Evolutionary conservation across 495 filamentous ascomycete species (phyloP).

Genomic region (Aspergillus baeticus): DNA sequence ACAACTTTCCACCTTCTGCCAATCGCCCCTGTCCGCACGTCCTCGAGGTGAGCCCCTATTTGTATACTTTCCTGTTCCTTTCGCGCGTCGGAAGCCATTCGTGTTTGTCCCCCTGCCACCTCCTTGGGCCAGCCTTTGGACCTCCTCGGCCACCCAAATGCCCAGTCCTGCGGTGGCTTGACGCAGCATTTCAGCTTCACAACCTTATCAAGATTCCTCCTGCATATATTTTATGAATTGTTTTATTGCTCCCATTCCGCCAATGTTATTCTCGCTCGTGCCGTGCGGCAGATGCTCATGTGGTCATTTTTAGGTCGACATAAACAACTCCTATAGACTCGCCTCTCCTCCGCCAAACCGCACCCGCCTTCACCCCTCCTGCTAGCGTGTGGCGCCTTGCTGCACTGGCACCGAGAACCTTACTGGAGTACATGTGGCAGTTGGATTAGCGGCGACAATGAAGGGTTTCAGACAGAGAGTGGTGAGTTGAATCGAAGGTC

Average conservation of each 20-base stretch:
- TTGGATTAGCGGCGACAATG: constrained; percentile 61
- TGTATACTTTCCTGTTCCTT: constrained; percentile 20
- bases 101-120: constrained; percentile 13
- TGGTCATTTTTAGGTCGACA: constrained; percentile 32
- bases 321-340: constrained; percentile 30
- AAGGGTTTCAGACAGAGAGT: constrained; percentile 98
- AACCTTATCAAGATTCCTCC: background rate
- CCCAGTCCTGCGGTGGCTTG: constrained; percentile 9
- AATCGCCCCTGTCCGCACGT: constrained; percentile 10
- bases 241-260: background rate
- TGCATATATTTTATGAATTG: background rate
- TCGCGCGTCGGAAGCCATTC: constrained; percentile 11
- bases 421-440: constrained; percentile 42
- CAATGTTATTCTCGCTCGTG: constrained; percentile 11
- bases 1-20: constrained; percentile 12
- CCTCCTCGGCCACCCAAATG: background rate
- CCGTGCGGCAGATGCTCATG: constrained; percentile 29
- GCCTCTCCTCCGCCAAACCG: background rate
- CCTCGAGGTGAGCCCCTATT: constrained; percentile 18
- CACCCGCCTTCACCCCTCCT: constrained; percentile 24
- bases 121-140: constrained; percentile 7
- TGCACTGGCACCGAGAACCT: constrained; percentile 38
- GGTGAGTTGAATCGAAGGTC: constrained; percentile 57
- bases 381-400: constrained; percentile 41
- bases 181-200: background rate